These are phyloP conservation scores for Exsudoporus frostii DNA, from an alignment of 768 basidiomycete species.

Conservation along the genomic window DNA sequence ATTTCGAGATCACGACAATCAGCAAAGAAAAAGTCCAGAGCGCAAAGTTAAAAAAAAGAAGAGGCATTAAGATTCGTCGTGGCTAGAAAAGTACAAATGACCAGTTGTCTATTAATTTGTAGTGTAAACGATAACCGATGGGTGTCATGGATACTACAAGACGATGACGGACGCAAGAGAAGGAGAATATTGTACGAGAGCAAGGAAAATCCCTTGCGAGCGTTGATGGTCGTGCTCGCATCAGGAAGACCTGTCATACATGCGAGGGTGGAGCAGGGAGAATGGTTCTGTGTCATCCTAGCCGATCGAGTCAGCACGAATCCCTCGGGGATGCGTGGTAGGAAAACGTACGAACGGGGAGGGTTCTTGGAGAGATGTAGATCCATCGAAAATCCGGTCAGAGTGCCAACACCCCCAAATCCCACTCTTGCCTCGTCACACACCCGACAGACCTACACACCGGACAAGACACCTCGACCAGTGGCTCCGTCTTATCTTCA, in stretches of 20 bases:
- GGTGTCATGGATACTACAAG: constrained; percentile 18
- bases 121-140: constrained; percentile 5
- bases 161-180: not conserved
- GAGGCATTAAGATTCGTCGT: not conserved
- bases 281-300: not conserved
- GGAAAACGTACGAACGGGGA: constrained; percentile 1
- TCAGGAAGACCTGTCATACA: constrained; percentile 7
- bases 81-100: constrained; percentile 18
- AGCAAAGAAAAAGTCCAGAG: not conserved
- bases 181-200: not conserved
- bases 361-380: not conserved
- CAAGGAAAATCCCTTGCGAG: not conserved
- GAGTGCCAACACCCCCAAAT: constrained; percentile 38
- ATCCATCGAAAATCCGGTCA: constrained; percentile 8
- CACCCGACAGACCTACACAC: constrained; percentile 65
- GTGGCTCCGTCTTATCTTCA: constrained; percentile 37
- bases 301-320: not conserved
- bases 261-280: not conserved
- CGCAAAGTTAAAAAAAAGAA: not conserved
- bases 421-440: constrained; percentile 62
- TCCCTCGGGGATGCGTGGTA: not conserved
- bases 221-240: not conserved
- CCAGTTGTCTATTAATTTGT: not conserved
- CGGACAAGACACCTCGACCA: constrained; percentile 71
- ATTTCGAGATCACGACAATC: not conserved